Base-by-base conservation (phyloP, 139 green algal genomes). In the Microglena sp. region DNA sequence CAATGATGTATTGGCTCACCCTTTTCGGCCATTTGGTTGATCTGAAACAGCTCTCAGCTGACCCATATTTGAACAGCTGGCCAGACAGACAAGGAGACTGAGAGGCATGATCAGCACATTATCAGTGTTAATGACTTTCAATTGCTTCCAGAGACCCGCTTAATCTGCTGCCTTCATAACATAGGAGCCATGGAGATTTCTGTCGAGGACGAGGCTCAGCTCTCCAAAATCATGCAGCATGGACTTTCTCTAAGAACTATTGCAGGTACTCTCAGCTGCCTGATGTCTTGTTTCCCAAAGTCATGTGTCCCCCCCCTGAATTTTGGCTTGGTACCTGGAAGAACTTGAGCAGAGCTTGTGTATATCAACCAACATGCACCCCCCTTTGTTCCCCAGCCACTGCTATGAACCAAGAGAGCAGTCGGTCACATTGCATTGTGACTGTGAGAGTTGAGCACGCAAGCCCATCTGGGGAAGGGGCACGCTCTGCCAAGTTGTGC, bases 371-470 rank as follows among this genome's bases (percentile, higher is more conserved):
- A 44, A 6, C 55, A 43, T 50, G 32, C 58, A n/a, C 43, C 29
- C 33, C 11, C 24, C 3, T 45, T 43, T 21, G 2, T 33, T 8
- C 31, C 30, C 59, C 66, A 78, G 71, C 74, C 29, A 86, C 79
- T 28, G 36, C 28, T 28, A 87, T 89, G 83, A 89, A 89, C 68
- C 54, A 61, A n/a, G 57, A 58, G 32, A 81, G 62, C 76, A 86
- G 73, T 60, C 77, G 87, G 33, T 84, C 68, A 4, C 87, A 94
- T 71, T 89, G 83, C 71, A 69, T 93, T 0, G 71, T 93, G 0
- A 83, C 45, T 6, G 62, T 96, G 15, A 64, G 63, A 26, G 74
- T 94, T 6, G 74, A 86, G 65, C 55, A 68, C 40, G 55, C 35
- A 4, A 59, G 53, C 31, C n/a, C 60, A 8, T 77, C 86, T 53